Evolutionary conservation across 164 flowering plant species (phyloP), one percentile per base, ranked within the genome.

Genomic region (Macadamia integrifolia): DNA sequence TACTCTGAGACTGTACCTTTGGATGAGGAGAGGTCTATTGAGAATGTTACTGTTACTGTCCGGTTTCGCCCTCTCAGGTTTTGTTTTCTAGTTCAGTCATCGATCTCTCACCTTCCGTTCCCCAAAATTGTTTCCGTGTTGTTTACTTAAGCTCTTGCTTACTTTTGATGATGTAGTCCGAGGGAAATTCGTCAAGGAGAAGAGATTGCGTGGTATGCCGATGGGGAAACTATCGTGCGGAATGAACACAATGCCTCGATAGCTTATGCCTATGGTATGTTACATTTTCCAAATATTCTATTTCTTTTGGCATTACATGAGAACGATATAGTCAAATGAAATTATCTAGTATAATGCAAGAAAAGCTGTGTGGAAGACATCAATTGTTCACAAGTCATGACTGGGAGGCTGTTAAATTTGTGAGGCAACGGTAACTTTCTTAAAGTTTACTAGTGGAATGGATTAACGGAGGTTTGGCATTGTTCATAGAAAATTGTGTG

Each of bases 51-150:
- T 0, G 99, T 94, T 31, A 92, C 99, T 0, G 97, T 92, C 53
- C 92, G 98, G 23, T 92, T 94, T 79, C 97, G 99, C 6, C 99
- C 99, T 0, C 90, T 94, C 59, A 94, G 95, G 99, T 93, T 48
- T 55, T 31, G 40, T 35, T 35, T 5, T 35, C 40, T 35, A 5
- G 3, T 35, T 35, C 3, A 2, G 40, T 35, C 40, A 35, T 35
- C 23, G 40, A 35, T 35, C 40, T 35, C 40, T 35, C 40, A 5
- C 5, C 18, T 28, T 68, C 28, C 60, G 40, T 58, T 23, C 43
- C 1, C 66, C 9, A 17, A 40, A 61, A 57, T 61, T 42, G 50
- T 50, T 18, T 56, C 59, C 1, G 35, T 44, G 46, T 68, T 60
- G 32, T n/a, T 57, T 28, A 61, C 23, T 76, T 71, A 23, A 23